Conservation (phyloP, 2,329 filamentous ascomycete species). For the Ascomycota sp. region DNA sequence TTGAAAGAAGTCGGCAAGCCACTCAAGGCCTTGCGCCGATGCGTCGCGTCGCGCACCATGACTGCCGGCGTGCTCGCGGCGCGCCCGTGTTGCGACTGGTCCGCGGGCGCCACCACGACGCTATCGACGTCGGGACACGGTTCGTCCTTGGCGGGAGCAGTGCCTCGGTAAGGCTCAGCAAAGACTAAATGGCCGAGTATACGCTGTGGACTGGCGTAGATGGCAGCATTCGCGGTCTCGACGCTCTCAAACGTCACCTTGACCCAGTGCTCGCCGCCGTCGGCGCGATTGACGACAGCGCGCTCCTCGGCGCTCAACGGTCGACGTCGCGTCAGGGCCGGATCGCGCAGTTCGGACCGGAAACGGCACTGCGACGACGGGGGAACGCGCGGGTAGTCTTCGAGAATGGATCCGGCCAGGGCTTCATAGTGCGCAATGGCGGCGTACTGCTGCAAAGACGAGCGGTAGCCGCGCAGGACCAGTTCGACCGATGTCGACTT, state of each 20-base stretch:
- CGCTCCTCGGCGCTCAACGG: slow-evolving; percentile 54
- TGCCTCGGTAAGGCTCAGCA: slow-evolving; percentile 48
- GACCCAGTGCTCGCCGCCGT: slow-evolving; percentile 81
- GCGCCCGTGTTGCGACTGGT: slow-evolving; percentile 7
- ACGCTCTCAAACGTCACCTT: slow-evolving; percentile 64
- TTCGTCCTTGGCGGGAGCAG: slow-evolving; percentile 42
- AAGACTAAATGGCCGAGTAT: slow-evolving; percentile 51
- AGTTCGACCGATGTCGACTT: slow-evolving; percentile 44
- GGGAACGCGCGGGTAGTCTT: slow-evolving; percentile 82
- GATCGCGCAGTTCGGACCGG: slow-evolving; percentile 53
- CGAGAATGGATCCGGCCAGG: slow-evolving; percentile 69
- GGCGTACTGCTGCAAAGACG: slow-evolving; percentile 52
- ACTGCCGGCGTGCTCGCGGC: slow-evolving; percentile 16
- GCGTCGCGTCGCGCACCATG: slow-evolving; percentile 5
- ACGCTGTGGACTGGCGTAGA: slow-evolving; percentile 49
- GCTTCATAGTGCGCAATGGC: slow-evolving; percentile 77
- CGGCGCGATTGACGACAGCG: slow-evolving; percentile 59
- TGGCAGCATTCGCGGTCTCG: slow-evolving; percentile 48
- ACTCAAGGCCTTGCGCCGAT: slow-evolving; percentile 9
- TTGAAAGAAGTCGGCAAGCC: slow-evolving; percentile 15
- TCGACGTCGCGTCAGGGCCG: slow-evolving; percentile 44
- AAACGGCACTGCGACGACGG: slow-evolving; percentile 49
- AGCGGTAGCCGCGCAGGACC: slow-evolving; percentile 63
- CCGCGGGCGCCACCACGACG: too few relatives aligned
- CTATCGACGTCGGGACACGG: slow-evolving; percentile 34